A percentile compares a stretch with the other conserved stretches of the same genome.
These are phyloP conservation scores for Aureobasidium subglaciale DNA, from an alignment of 2,329 filamentous ascomycete species.

Conservation along the genomic window DNA sequence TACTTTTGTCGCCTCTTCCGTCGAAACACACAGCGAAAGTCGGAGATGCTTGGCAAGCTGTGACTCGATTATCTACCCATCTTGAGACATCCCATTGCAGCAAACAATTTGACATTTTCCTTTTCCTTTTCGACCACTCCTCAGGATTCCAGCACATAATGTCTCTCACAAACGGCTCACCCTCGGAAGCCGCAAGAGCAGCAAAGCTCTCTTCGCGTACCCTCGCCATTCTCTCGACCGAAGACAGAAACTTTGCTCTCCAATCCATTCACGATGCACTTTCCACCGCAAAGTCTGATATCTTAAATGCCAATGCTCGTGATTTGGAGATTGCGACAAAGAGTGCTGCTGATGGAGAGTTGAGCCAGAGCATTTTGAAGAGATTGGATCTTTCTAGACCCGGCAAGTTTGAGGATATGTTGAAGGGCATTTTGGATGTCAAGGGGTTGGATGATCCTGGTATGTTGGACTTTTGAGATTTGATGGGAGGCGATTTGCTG, in stretches of 20 bases:
- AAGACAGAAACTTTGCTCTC: slow-evolving; percentile 76
- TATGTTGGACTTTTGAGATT: slow-evolving; percentile 35
- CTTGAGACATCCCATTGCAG: neutral
- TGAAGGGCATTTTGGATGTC: slow-evolving; percentile 89
- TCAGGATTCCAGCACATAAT: slow-evolving; percentile 45
- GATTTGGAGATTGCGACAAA: slow-evolving; percentile 70
- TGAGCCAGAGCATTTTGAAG: slow-evolving; percentile 79
- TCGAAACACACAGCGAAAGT: neutral
- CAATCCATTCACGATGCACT: slow-evolving; percentile 77
- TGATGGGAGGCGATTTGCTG: neutral
- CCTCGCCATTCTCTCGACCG: slow-evolving; percentile 69
- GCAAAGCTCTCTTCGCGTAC: slow-evolving; percentile 77
- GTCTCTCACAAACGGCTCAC: slow-evolving; percentile 83
- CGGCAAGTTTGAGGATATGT: slow-evolving; percentile 97
- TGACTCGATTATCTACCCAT: slow-evolving; percentile 8
- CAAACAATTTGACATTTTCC: neutral
- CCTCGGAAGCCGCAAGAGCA: slow-evolving; percentile 66
- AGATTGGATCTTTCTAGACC: slow-evolving; percentile 76
- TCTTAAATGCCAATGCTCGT: slow-evolving; percentile 77
- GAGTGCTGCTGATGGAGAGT: slow-evolving; percentile 65
- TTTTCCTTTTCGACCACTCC: neutral
- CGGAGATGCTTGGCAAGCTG: slow-evolving; percentile 7
- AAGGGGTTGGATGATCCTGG: slow-evolving; percentile 75
- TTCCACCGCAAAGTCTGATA: slow-evolving; percentile 58
- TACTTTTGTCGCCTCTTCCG: neutral